These are phyloP conservation scores for Jacaranda mimosifolia DNA, from an alignment of 257 asterid genomes.

Conservation along the genomic window DNA sequence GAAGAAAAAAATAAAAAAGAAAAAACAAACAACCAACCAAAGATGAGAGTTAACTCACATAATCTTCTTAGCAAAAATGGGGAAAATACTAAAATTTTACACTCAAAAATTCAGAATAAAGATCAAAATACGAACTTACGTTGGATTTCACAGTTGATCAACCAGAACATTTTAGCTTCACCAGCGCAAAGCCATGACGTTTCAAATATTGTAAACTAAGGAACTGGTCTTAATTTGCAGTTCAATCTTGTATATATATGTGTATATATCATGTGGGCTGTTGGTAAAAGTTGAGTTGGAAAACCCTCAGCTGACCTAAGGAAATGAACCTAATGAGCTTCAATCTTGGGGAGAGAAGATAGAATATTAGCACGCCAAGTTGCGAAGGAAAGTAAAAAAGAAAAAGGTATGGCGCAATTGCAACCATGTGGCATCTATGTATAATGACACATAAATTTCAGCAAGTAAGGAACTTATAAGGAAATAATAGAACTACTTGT, in stretches of 20 bases:
- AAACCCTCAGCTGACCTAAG: conserved; percentile 32
- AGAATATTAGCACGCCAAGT: conserved; percentile 52
- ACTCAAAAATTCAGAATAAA: background rate
- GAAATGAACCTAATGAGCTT: conserved; percentile 23
- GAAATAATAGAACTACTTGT: background rate
- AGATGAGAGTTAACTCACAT: background rate
- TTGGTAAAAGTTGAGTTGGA: background rate
- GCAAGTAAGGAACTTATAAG: conserved; percentile 20
- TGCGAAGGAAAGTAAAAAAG: conserved; percentile 32
- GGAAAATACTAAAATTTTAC: background rate
- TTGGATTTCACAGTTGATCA: conserved; percentile 31
- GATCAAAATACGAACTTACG: conserved; percentile 43
- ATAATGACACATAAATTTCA: conserved; percentile 32
- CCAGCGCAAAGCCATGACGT: background rate
- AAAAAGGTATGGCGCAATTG: conserved; percentile 46
- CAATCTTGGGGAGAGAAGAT: conserved; percentile 39
- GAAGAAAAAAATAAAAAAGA: too few species aligned
- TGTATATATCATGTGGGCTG: background rate
- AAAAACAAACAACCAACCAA: background rate
- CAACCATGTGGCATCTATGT: conserved; percentile 49
- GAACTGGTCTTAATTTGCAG: conserved; percentile 16
- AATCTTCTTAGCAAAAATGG: background rate
- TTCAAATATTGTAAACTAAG: too few species aligned
- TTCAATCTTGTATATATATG: conserved; percentile 22
- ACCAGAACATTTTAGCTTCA: conserved; percentile 4